phyloP scores from a whole-genome alignment of 768 basidiomycete species.

The Podaxis sp. region DNA sequence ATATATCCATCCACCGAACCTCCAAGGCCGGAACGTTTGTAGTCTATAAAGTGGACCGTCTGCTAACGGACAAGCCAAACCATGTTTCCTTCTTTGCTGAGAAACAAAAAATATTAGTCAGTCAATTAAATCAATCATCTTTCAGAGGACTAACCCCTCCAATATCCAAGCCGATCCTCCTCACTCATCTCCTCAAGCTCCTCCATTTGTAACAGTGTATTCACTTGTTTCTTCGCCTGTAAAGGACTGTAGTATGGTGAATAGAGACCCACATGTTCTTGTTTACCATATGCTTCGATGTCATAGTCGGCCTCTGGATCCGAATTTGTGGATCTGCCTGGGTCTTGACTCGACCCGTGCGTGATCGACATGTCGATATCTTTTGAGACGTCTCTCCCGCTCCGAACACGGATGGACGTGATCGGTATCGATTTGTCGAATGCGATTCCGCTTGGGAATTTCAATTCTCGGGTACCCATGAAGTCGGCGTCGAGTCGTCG shows the following conservation, averaged over 20 bases:
- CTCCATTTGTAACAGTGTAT: background rate
- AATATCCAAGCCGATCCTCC: background rate
- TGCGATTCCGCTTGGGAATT: background rate
- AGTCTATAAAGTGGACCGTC: background rate
- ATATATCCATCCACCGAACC: no score
- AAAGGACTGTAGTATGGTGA: slow-evolving; percentile 9
- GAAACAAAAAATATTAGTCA: background rate
- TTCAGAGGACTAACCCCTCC: background rate
- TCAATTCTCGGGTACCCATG: background rate
- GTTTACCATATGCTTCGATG: background rate
- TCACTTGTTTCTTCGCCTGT: background rate
- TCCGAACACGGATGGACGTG: background rate
- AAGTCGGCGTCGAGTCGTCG: background rate
- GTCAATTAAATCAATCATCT: background rate
- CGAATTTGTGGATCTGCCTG: background rate
- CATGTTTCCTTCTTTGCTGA: background rate
- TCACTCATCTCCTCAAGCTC: background rate
- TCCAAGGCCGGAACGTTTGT: no score
- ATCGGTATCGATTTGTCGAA: background rate
- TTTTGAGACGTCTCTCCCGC: background rate
- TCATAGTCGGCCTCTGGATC: background rate
- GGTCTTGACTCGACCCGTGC: background rate
- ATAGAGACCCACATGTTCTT: background rate
- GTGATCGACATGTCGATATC: background rate
- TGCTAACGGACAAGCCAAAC: background rate